Conservation (phyloP, 2,329 filamentous ascomycete genomes). For the Botrytis medusae region DNA sequence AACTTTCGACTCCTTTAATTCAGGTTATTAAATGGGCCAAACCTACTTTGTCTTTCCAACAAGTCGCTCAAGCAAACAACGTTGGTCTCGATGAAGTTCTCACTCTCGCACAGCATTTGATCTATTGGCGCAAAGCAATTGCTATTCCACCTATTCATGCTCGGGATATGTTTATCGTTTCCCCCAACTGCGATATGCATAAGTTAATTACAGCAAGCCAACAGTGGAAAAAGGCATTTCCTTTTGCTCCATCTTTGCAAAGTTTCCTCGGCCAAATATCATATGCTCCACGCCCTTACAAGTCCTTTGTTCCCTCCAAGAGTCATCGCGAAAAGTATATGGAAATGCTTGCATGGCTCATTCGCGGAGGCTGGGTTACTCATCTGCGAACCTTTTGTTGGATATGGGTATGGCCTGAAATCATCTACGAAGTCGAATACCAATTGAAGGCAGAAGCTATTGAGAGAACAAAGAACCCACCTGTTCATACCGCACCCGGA, state of each 20-base stretch:
- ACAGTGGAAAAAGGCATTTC: slow-evolving; percentile 76
- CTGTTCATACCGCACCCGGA: slow-evolving; percentile 26
- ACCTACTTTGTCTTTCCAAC: slow-evolving; percentile 66
- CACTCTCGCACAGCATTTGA: slow-evolving; percentile 85
- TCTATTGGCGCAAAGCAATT: slow-evolving; percentile 92
- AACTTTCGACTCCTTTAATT: slow-evolving; percentile 73
- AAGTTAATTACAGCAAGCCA: slow-evolving; percentile 67
- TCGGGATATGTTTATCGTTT: slow-evolving; percentile 87
- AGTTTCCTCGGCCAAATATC: slow-evolving; percentile 87
- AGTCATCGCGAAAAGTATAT: slow-evolving; percentile 86
- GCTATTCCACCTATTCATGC: slow-evolving; percentile 88
- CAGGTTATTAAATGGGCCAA: slow-evolving; percentile 77
- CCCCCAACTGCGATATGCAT: slow-evolving; percentile 79
- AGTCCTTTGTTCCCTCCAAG: slow-evolving; percentile 79
- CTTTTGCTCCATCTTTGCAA: slow-evolving; percentile 76
- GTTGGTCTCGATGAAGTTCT: slow-evolving; percentile 80
- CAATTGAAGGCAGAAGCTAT: slow-evolving; percentile 61
- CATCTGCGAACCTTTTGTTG: slow-evolving; percentile 91
- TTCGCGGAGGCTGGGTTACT: slow-evolving; percentile 90
- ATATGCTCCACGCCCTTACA: slow-evolving; percentile 77
- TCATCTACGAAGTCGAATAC: slow-evolving; percentile 76
- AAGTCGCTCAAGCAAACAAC: slow-evolving; percentile 68
- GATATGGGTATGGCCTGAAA: slow-evolving; percentile 78
- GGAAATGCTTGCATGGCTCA: slow-evolving; percentile 87
- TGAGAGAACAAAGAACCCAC: slow-evolving; percentile 39